Conservation (phyloP, 768 basidiomycete genomes). For the Rhizopogon vinicolor region DNA sequence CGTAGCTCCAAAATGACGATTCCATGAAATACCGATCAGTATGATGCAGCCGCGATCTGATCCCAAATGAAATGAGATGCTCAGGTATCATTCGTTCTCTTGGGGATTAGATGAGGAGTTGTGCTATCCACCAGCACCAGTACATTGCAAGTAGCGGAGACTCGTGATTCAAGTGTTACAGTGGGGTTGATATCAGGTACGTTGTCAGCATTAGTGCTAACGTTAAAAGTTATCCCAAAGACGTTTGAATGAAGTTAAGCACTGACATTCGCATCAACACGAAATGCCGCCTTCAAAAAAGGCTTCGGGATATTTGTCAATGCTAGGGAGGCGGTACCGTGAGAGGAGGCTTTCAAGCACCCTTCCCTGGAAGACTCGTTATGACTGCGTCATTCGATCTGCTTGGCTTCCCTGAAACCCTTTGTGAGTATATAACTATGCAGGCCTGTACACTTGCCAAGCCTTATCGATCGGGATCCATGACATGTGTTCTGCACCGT, state of each 20-base stretch:
- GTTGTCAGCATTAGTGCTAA: no score
- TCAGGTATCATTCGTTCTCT: no score
- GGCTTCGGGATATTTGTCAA: neutral
- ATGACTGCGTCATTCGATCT: neutral
- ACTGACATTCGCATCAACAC: neutral
- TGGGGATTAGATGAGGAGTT: no score
- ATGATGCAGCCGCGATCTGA: no score
- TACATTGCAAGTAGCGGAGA: no score
- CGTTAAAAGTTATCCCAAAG: no score
- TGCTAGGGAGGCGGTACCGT: neutral
- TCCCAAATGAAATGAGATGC: no score
- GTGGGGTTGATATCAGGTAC: no score
- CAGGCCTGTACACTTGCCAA: neutral
- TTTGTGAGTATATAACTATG: neutral
- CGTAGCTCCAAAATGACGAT: no score
- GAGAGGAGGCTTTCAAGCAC: neutral
- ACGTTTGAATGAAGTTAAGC: neutral
- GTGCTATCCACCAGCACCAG: no score
- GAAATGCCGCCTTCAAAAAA: neutral
- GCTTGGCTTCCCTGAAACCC: neutral
- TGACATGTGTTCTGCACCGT: neutral
- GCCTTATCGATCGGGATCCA: neutral
- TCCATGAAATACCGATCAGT: no score
- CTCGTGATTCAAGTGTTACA: no score
- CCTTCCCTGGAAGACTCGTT: neutral